Base-by-base conservation (phyloP, 306 rosid species). In the Abrus pulchellus region DNA sequence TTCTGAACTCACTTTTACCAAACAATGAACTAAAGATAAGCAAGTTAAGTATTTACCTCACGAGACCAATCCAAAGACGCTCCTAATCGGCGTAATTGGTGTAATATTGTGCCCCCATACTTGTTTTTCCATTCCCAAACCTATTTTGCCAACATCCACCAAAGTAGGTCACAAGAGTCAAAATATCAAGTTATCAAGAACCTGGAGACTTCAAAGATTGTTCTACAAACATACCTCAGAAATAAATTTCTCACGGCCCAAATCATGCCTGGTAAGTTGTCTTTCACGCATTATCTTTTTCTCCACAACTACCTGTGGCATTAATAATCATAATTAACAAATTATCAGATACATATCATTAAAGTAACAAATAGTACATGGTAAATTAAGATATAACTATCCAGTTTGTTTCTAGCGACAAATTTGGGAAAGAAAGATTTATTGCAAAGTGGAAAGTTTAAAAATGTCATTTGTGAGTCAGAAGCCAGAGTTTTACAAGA, bases 1-100 rank as follows among this genome's bases (percentile, higher is more conserved):
- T 75, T 75, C 34, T 34, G 68, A 59, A 66, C 44, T 75, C 20
- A 67, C 38, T 49, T 71, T 64, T n/a, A 47, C 30, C n/a, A 7
- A 13, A 49, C n/a, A 40, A 45, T 6, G 13, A 34, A 40, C 32
- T 12, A 74, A 78, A 56, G 33, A 63, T 40, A 70, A 72, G 34
- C 10, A 72, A 32, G 34, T 75, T 49, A 67, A 33, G 32, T 68
- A 59, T 68, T 88, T 82, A 93, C 99, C 97, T 95, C 99, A 78
- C 96, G 98, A 65, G 98, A 86, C 99, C 99, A 95, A 81, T 95
- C 99, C 85, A 95, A 63, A 83, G 99, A 95, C 72, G 96, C 97
- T 83, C 99, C 99, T 76, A 95, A 87, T 63, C 92, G 88, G 34
- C 97, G 94, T 66, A 95, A 83, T 74, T 95, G 98, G 82, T 89